A percentile compares a stretch with the other conserved stretches of the same genome.
phyloP scores from a whole-genome alignment of 2,329 filamentous ascomycete genomes.

The Tolypocladium cylindrosporum region DNA sequence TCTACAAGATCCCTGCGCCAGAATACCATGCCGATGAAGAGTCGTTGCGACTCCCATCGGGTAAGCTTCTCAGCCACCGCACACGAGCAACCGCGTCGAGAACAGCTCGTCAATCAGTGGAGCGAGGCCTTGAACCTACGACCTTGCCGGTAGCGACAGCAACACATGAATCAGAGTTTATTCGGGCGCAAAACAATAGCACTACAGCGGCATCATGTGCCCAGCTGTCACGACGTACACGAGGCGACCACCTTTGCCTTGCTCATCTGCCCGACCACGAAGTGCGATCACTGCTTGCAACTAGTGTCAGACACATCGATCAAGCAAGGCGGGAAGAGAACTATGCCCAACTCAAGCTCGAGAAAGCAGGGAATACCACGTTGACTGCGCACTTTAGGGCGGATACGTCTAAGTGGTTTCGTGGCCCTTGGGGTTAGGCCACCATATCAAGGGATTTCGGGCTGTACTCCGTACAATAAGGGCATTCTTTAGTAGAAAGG shows the following conservation, averaged over 20 bases:
- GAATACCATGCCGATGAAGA: constrained; percentile 3
- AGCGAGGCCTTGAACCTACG: not conserved
- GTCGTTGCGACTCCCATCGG: constrained; percentile 19
- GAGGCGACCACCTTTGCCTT: not conserved
- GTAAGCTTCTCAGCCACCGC: constrained; percentile 21
- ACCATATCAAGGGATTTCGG: not conserved
- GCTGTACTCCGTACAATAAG: not conserved
- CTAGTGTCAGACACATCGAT: not conserved
- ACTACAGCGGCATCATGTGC: not conserved
- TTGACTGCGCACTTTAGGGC: not conserved
- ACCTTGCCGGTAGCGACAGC: not conserved
- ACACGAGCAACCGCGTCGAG: not conserved
- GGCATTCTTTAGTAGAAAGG: not conserved
- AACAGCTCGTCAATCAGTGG: not conserved
- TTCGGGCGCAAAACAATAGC: not conserved
- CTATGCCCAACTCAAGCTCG: not conserved
- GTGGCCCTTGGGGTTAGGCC: not conserved
- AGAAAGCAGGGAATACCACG: not conserved
- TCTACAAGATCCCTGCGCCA: constrained; percentile 24
- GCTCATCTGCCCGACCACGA: not conserved
- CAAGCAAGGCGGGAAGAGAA: not conserved
- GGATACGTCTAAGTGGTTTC: not conserved
- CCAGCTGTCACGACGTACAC: not conserved
- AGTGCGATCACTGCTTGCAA: not conserved
- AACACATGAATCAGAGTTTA: not conserved